These are phyloP conservation scores for Nakazawaea peltata DNA, from an alignment of 805 yeast species.

Conservation along the genomic window DNA sequence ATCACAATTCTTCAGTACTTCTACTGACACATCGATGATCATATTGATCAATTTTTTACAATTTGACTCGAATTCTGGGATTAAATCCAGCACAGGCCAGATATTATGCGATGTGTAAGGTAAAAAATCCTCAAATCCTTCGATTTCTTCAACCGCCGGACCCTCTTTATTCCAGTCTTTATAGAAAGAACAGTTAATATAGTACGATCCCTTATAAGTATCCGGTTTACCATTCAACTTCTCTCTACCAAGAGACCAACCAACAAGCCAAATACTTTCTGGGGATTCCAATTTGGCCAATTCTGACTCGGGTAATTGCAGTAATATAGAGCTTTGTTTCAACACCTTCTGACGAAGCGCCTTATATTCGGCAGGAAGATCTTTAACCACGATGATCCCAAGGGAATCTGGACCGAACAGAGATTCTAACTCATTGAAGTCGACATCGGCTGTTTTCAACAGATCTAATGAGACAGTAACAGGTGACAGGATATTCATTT, in stretches of 20 bases:
- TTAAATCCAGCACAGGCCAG: slow-evolving; percentile 38
- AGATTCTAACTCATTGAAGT: slow-evolving; percentile 20
- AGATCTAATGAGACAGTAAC: slow-evolving; percentile 24
- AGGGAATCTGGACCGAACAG: slow-evolving; percentile 52
- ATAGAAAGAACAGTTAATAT: slow-evolving; percentile 51
- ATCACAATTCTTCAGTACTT: slow-evolving; percentile 50
- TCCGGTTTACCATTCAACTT: slow-evolving; percentile 36
- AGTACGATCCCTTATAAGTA: slow-evolving; percentile 45
- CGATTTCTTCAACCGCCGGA: slow-evolving; percentile 27
- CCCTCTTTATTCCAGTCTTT: slow-evolving; percentile 35
- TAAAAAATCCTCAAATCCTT: slow-evolving; percentile 24
- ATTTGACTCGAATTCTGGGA: slow-evolving; percentile 27
- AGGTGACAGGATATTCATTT: neutral
- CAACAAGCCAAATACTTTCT: slow-evolving; percentile 45
- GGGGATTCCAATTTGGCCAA: slow-evolving; percentile 35
- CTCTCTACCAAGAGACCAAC: slow-evolving; percentile 58
- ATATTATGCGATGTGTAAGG: slow-evolving; percentile 42
- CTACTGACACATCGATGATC: slow-evolving; percentile 38
- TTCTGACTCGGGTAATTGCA: slow-evolving; percentile 26
- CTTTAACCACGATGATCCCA: slow-evolving; percentile 42
- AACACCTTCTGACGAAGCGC: slow-evolving; percentile 35
- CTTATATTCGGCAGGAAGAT: slow-evolving; percentile 29
- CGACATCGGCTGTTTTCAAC: slow-evolving; percentile 24
- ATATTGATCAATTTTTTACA: slow-evolving; percentile 31
- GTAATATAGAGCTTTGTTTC: slow-evolving; percentile 31